Base-by-base conservation (phyloP, 164 flowering plant species). In the Chimonanthus salicifolius region DNA sequence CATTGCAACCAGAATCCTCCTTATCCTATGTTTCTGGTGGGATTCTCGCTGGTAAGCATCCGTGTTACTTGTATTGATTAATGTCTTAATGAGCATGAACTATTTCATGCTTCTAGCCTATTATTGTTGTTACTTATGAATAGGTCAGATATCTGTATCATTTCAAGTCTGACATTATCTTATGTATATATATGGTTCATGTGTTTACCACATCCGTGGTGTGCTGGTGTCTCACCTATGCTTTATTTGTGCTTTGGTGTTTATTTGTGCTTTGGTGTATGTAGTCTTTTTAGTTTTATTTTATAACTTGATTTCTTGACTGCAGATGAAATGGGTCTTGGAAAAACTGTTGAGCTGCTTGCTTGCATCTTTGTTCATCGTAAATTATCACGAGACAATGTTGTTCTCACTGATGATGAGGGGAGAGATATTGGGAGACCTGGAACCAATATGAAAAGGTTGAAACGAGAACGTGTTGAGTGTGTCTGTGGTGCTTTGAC, bases 301-400 rank as follows among this genome's bases (percentile, higher is more conserved):
- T 10, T 49, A 65, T 70, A 68, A 82, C 54, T 21, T 70, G 79
- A 75, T 74, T 58, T 33, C 21, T 15, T 20, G 58, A 74, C 68
- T 66, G 21, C 90, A 92, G 99, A 95, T 86, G 98, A 95, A 84
- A 95, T 95, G 99, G 99, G 98, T 63, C 75, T 95, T 79, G 98
- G 99, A 51, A 95, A 95, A 83, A 92, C 98, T 67, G 87, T 95
- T 77, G 99, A 95, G 79, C 82, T 92, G 69, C 98, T 95, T 79
- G 94, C 96, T 69, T 95, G 97, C 82, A 86, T 95, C 62, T 83
- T 89, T 83, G 83, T 92, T 73, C 89, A 95, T 78, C 92, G 77
- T 66, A 86, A 75, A 81, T 69, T 85, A 9, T 79, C 80, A 58
- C 79, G 86, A 71, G 87, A 82, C 73, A 83, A 46, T 69, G 71